A percentile compares a stretch with the other conserved stretches of the same genome.
phyloP scores from a whole-genome alignment of 106 monocot species.

The Allium sativum region DNA sequence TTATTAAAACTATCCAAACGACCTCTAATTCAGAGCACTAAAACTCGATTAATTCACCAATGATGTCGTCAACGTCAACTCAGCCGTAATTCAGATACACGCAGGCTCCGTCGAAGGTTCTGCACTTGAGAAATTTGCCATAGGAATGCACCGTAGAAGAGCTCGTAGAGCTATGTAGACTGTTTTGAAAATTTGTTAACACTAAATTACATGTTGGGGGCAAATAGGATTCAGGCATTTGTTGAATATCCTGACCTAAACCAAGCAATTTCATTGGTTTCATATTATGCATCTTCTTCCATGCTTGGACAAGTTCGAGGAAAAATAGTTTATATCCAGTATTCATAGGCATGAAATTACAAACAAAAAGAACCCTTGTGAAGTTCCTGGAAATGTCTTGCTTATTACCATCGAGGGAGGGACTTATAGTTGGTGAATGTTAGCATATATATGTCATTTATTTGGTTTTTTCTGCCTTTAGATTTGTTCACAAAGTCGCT shows the following conservation, averaged over 20 bases:
- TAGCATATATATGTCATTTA: slow-evolving; percentile 70
- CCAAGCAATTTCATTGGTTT: slow-evolving; percentile 66
- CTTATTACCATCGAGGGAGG: slow-evolving; percentile 64
- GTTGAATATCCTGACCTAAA: slow-evolving; percentile 32
- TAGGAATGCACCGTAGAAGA: slow-evolving; percentile 10
- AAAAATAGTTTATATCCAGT: slow-evolving; percentile 64
- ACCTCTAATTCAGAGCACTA: too few species aligned
- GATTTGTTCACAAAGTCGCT: slow-evolving; percentile 65
- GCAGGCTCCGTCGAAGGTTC: slow-evolving; percentile 6
- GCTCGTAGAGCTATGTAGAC: slow-evolving; percentile 9
- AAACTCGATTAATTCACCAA: too few species aligned
- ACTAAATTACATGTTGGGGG: slow-evolving; percentile 4
- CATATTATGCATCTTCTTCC: slow-evolving; percentile 54
- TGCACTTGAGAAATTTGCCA: slow-evolving; percentile 2
- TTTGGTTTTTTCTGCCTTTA: slow-evolving; percentile 66
- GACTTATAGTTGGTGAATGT: slow-evolving; percentile 65
- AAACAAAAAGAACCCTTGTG: slow-evolving; percentile 53
- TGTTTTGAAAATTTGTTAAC: slow-evolving; percentile 5
- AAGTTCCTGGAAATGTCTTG: slow-evolving; percentile 61
- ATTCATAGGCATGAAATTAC: slow-evolving; percentile 62
- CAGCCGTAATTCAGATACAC: slow-evolving; percentile 8
- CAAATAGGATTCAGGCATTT: slow-evolving; percentile 6
- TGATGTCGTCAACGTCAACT: slow-evolving; percentile 5
- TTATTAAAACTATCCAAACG: too few species aligned
- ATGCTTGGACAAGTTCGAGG: slow-evolving; percentile 66